Base-by-base conservation (phyloP, 2,329 filamentous ascomycete genomes). In the Nannizziopsis arthrosporioides region DNA sequence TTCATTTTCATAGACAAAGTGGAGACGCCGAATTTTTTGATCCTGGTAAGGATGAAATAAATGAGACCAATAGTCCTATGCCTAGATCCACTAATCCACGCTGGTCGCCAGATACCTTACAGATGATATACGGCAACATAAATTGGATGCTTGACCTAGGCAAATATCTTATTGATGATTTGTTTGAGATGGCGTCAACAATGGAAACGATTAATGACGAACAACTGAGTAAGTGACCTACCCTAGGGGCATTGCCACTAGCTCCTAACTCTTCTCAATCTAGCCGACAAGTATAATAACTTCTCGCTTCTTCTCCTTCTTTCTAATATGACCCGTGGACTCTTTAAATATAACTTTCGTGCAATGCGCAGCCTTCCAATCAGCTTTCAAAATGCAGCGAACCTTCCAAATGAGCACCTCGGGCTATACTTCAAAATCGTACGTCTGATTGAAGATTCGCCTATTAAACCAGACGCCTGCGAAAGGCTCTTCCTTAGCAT, bases 131-230 rank as follows among this genome's bases (percentile, higher is more conserved):
- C 4, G 85, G 85, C 17, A 83, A 87, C 47, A 78, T 84, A 3
- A 81, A 77, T 59, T 95, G 89, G 89, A 78, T 78, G 0, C 72
- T 88, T 32, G 82, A 90, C 53, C 70, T 81, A 44, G 71, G 74
- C 51, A 67, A 73, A 15, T 79, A 72, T 57, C 65, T 80, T 22
- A 59, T 80, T 36, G 73, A 77, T 55, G 73, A 75, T 27, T 61
- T 81, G 35, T 66, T 72, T 48, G 61, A 67, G 14, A 60, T 73
- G 31, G 63, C 66, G 11, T 63, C 70, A 42, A 64, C 63, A 4
- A 59, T 69, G 30, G 62, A 66, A 30, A 61, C 65, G 45, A 56
- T 63, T 49, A 59, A 64, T 53, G 17, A 11, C 14, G 38, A 36
- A 8, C 38, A 42, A 12, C 15, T 38, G 10, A 56, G 48, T 53